Evolutionary conservation across 2,329 filamentous ascomycete genomes (phyloP), one percentile per base, ranked within the genome.

Genomic region (Fulvia fulva): DNA sequence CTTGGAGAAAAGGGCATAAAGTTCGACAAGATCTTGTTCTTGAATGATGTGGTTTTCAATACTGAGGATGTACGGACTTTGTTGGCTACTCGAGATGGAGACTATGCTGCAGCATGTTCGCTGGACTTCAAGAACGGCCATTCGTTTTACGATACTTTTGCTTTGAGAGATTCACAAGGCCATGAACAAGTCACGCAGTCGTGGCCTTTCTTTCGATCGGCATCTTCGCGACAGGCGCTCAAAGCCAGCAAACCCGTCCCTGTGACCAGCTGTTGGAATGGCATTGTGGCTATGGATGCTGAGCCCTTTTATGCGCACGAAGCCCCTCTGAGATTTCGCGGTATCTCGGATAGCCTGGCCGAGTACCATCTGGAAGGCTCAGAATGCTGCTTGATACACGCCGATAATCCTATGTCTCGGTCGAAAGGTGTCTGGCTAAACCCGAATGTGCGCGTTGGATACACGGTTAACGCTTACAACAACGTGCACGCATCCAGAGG

Each of bases 321-420:
- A 4, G 49, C 69, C 1, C 67, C 73, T 0, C 76, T 89, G 0
- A 77, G 75, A n/a, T 90, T 90, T 71, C 83, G 87, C 9, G 86
- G 80, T 4, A 78, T 88, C 22, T 69, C 82, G 0, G 87, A 89
- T 67, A 80, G 79, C 3, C 81, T 93, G 1, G 80, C 80, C 0
- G 58, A 65, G 3, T 67, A 76, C 25, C 87, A 90, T 67, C 77
- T 91, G 25, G 89, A 92, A 72, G 89, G 80, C n/a, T 88, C 85
- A 14, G 89, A 92, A 73, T 91, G 88, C 76, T 92, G 89, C 72
- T 81, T 92, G 53, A 85, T 90, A 55, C 88, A 90, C 68, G 83
- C 84, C 2, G 88, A 90, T 67, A 90, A 90, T 65, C 83, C 82
- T 1, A 73, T 85, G 4, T 80, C 79, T 5, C 68, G 55, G 1